Percentiles rank a stretch among this genome's conserved stretches.
Conservation (phyloP, 2,329 filamentous ascomycete genomes). For the Aspergillus phoenicis region DNA sequence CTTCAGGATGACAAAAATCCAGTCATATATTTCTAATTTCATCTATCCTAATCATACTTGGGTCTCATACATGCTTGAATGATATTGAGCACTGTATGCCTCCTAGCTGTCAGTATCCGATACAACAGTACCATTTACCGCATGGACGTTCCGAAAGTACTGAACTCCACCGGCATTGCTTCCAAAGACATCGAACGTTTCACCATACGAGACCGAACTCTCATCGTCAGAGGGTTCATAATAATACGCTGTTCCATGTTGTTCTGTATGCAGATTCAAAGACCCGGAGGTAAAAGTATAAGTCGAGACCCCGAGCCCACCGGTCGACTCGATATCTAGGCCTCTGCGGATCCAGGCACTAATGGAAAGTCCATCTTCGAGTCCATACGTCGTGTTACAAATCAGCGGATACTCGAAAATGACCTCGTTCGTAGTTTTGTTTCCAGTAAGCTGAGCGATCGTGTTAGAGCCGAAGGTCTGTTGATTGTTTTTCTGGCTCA, state of each 20-base stretch:
- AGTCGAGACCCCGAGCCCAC: constrained; percentile 56
- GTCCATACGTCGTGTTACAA: constrained; percentile 56
- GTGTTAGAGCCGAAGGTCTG: constrained; percentile 50
- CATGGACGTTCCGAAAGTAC: constrained; percentile 28
- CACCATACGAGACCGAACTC: constrained; percentile 30
- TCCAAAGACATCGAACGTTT: constrained; percentile 33
- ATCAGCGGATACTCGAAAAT: constrained; percentile 64
- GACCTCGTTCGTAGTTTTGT: constrained; percentile 37
- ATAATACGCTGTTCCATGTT: constrained; percentile 35
- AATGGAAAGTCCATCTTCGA: constrained; percentile 53
- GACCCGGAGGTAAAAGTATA: constrained; percentile 55
- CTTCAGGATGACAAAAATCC: too few relatives aligned
- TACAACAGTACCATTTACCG: constrained; percentile 32
- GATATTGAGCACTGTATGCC: too few relatives aligned
- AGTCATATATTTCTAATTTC: too few relatives aligned
- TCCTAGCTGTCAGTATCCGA: constrained; percentile 14
- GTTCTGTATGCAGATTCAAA: constrained; percentile 28
- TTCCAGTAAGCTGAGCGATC: constrained; percentile 35
- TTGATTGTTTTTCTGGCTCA: constrained; percentile 57
- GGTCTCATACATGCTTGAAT: too few relatives aligned
- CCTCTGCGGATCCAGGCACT: constrained; percentile 53
- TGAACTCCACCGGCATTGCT: constrained; percentile 24
- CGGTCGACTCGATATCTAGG: constrained; percentile 47
- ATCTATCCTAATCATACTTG: too few relatives aligned
- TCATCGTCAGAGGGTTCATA: constrained; percentile 20